phyloP scores from a whole-genome alignment of 345 rosid genomes.

The Melastoma malabathricum region DNA sequence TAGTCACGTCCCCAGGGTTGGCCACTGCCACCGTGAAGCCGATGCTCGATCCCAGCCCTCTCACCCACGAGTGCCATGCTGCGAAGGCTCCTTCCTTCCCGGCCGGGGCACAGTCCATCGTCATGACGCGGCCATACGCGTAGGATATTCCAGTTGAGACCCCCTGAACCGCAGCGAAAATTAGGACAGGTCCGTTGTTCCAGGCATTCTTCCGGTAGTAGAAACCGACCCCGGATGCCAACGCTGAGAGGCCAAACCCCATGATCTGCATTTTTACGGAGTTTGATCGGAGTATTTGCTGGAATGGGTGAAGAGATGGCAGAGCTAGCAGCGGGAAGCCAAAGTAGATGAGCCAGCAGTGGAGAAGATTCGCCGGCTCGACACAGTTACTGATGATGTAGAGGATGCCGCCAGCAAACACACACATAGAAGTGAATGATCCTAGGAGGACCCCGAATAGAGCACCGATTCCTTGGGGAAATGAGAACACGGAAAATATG shows the following conservation, averaged over 20 bases:
- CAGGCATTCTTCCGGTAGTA: conserved; percentile 7
- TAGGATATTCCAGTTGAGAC: conserved; percentile 6
- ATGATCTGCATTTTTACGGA: conserved; percentile 12
- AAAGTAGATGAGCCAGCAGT: conserved; percentile 11
- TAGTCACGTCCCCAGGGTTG: conserved; percentile 1
- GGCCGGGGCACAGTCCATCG: conserved; percentile 10
- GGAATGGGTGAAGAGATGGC: conserved; percentile 11
- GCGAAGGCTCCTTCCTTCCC: conserved; percentile 15
- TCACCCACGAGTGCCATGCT: conserved; percentile 13
- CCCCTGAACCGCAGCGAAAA: conserved; percentile 11
- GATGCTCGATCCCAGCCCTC: conserved; percentile 5
- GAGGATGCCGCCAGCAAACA: conserved; percentile 10
- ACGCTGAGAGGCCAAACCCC: conserved; percentile 8
- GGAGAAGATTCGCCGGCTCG: conserved; percentile 4
- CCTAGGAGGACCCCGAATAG: conserved; percentile 5
- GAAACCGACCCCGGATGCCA: conserved; percentile 11
- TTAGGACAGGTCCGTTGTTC: neutral
- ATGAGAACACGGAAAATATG: conserved; percentile 3
- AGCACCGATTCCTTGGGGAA: conserved; percentile 10
- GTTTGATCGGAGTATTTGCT: conserved; percentile 6
- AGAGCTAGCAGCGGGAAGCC: conserved; percentile 9
- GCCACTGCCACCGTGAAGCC: conserved; percentile 10
- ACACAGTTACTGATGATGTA: conserved; percentile 12
- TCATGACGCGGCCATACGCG: conserved; percentile 10
- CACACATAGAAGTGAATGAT: conserved; percentile 9